Conservation (phyloP, 805 yeast genomes). For the Candida suzukii region DNA sequence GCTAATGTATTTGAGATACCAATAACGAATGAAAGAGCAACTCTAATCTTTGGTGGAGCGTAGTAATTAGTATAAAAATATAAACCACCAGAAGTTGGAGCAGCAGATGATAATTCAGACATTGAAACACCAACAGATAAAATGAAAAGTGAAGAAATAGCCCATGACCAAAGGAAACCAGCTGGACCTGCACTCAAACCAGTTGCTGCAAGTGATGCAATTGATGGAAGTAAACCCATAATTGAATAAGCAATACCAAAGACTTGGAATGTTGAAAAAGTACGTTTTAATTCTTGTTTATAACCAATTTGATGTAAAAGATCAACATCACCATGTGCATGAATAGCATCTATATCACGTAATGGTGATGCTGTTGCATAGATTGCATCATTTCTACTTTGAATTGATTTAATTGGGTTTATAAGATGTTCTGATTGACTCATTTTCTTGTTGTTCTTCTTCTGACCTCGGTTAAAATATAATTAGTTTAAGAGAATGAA, state of each 20-base stretch:
- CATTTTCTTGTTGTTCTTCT: too few relatives aligned
- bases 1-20: constrained; percentile 68
- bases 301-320: constrained; percentile 56
- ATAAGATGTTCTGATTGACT: too few relatives aligned
- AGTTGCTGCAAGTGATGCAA: constrained; percentile 45
- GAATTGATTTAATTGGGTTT: too few relatives aligned
- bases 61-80: constrained; percentile 64
- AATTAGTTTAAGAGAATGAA: too few relatives aligned
- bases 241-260: constrained; percentile 68
- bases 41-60: constrained; percentile 47
- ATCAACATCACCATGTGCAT: constrained; percentile 22
- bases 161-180: constrained; percentile 71
- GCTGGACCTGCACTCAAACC: constrained; percentile 60
- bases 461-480: too few relatives aligned
- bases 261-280: constrained; percentile 53
- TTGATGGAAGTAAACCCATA: constrained; percentile 64
- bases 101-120: constrained; percentile 61
- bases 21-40: constrained; percentile 52
- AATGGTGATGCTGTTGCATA: too few relatives aligned
- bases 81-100: constrained; percentile 73
- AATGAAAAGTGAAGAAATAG: constrained; percentile 48
- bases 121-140: constrained; percentile 55
- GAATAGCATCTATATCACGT: constrained; percentile 21
- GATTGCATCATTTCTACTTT: too few relatives aligned
- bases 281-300: constrained; percentile 58